Conservation (phyloP, 208 protist genomes). For the Acanthamoeba sp. region DNA sequence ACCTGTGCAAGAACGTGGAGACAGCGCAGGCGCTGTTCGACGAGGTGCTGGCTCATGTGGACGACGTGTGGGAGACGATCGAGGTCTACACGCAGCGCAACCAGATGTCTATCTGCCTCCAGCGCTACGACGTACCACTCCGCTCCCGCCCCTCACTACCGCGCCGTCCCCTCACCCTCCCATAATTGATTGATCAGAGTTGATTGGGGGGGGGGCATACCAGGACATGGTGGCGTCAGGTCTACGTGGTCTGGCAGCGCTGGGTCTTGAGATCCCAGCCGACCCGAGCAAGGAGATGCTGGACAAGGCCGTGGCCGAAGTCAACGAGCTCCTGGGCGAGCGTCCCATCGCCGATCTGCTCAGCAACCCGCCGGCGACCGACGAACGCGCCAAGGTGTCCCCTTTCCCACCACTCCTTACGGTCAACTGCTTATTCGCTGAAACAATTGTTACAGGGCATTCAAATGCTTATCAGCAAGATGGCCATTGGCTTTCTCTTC, state of each 20-base stretch:
- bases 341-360: background rate
- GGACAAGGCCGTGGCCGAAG: background rate
- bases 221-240: constrained; percentile 45
- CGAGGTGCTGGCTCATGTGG: background rate
- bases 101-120: background rate
- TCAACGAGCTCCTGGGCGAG: background rate
- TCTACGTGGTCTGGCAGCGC: background rate
- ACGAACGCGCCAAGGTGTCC: constrained; percentile 5
- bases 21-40: constrained; percentile 28
- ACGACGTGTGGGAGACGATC: constrained; percentile 7
- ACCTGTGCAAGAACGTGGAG: constrained; percentile 61
- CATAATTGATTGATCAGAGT: no score
- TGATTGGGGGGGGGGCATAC: background rate
- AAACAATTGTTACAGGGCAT: background rate
- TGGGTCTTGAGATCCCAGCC: background rate
- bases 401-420: background rate
- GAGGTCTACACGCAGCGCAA: constrained; percentile 50
- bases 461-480: constrained; percentile 41
- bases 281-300: constrained; percentile 9
- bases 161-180: no score
- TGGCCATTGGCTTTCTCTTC: background rate
- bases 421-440: background rate
- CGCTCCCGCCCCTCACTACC: no score
- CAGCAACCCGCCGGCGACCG: background rate
- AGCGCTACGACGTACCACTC: constrained; percentile 54